Base-by-base conservation (phyloP, 1,139 yeast species). In the Groenewaldozyma sp. region DNA sequence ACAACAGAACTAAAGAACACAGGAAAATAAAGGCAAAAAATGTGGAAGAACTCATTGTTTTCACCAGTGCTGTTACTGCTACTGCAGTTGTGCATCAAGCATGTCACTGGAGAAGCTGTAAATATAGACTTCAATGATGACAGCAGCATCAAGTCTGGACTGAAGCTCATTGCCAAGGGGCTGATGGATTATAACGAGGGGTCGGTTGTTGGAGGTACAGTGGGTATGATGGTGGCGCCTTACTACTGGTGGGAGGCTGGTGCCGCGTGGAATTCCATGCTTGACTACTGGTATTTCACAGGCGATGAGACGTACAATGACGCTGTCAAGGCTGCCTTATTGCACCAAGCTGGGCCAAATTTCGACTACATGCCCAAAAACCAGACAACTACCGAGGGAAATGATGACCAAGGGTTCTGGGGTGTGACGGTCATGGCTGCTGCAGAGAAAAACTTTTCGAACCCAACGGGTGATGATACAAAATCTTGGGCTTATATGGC, bases 181-280 rank as follows among this genome's bases (percentile, higher is more conserved):
- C 59, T 84, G 46, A 71, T 88, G 71, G 88, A 86, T 63, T 88
- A 88, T 62, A 86, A 87, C 57, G 79, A 77, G 36, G 95, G 95
- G 31, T 52, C 63, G 35, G 63, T 72, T 24, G 62, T 67, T 41
- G 95, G 95, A 32, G 82, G 87, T 28, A 73, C 86, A 18, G 64
- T 84, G 34, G 97, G 97, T 39, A 78, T 80, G 91, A 82, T 87
- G 59, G 64, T 81, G 1, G 62, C 65, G 58, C 96, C 96, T 1
- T 87, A 87, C 69, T 88, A 87, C 68, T 88, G 96, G 96, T 87
- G 96, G 96, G 91, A 87, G 65, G 95, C 95, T 27, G 97, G 97
- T 55, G 95, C 94, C 48, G 96, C 94, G 3, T 84, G 87, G 84
- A 94, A 95, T 3, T 71, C 83, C 17, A 68, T 88, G 70, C 62